Evolutionary conservation across 305 asterid genomes (phyloP), one percentile per base, ranked within the genome.

Genomic region (Salvia sclarea): DNA sequence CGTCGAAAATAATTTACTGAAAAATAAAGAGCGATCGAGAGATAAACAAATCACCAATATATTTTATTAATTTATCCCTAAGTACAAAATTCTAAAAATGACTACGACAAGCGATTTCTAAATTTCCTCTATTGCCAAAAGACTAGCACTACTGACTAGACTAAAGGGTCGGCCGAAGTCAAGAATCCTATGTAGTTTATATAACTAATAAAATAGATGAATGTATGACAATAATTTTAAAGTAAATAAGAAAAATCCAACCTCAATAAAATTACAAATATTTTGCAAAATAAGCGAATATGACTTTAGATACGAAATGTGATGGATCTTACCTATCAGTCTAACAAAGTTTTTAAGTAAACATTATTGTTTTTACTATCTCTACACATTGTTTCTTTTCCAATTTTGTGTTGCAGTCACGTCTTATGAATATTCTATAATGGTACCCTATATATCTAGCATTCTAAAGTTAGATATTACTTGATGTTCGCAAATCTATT

Each of bases 111-210:
- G 16, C 35, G 12, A 60, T 20, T 38, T 40, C 20, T 60, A 60
- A 60, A 60, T 60, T 38, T 60, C 66, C 50, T 11, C 35, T 38
- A 60, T 38, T 60, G 66, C 50, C 50, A 20, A n/a, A 12, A 12
- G 12, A 38, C 66, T 38, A 10, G 8, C 40, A 37, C 17, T n/a
- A n/a, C n/a, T n/a, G n/a, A n/a, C n/a, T 35, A 16, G 10, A 17
- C 48, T 20, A 11, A 50, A 33, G 58, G 47, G 5, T 41, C 47
- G 47, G 14, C 47, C 47, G 5, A 22, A 10, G 20, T 6, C 11
- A 11, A 38, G 66, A 60, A 60, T 60, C 66, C 66, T 60, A 60
- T 60, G 66, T 5, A 18, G 48, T 17, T 35, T 35, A 59, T 11
- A 11, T 18, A 4, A 58, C n/a, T 38, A 60, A 6, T 25, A 25